Base-by-base conservation (phyloP, 345 rosid species). In the Schrenkiella parvula region DNA sequence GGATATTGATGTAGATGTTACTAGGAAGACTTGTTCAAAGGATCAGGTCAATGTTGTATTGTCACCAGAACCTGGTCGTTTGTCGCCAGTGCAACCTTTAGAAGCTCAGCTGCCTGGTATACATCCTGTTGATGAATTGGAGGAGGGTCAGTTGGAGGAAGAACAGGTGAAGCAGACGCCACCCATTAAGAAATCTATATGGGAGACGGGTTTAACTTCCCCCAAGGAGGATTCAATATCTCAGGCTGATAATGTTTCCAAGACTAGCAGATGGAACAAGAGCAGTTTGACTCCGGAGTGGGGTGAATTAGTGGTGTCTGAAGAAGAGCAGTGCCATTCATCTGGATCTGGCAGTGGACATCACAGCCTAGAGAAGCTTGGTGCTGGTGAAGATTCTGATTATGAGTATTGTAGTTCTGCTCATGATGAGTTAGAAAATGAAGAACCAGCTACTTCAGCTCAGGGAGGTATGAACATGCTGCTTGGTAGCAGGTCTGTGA, bases 401-500 rank as follows among this genome's bases (percentile, higher is more conserved):
- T 64, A 46, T 5, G 84, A 84, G 66, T 75, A 67, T 73, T 71
- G 17, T 14, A 68, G 74, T 66, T 74, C 26, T 57, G 55, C 44
- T 64, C 19, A 35, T 43, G 43, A 64, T 19, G 82, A 60, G 50
- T 48, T 71, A 4, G 72, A 68, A 44, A 35, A n/a, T 46, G 86
- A 84, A 65, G 87, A 77, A 53, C 39, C 78, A 14, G 31, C 17
- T 8, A 68, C 57, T 25, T 32, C 73, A 50, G 18, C 48, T 17
- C 70, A 67, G 50, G 78, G 77, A 78, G 65, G 81, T 41, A 68
- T 83, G 77, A 75, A 82, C 74, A 86, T 90, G 97, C 81, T 85
- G 70, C 59, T 78, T 35, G 79, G 87, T 54, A 89, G 96, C 78
- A 82, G 95, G 73, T 78, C 83, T 21, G 95, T 92, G 46, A 80